Evolutionary conservation across 441 rosid species (phyloP), one percentile per base, ranked within the genome.

Genomic region (Macaranga tanarius): DNA sequence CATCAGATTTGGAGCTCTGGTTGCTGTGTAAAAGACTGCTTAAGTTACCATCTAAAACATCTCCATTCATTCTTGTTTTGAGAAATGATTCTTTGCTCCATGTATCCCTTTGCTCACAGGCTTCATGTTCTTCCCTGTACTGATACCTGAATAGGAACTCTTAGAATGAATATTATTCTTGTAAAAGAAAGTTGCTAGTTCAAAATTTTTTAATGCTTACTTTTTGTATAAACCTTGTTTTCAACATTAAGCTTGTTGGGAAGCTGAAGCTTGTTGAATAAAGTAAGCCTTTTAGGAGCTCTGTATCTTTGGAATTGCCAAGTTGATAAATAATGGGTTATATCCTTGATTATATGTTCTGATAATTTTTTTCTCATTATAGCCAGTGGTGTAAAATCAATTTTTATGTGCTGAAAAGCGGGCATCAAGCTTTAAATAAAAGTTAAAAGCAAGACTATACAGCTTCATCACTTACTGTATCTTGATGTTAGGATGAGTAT

Each of bases 121-220:
- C 82, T 64, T 73, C 61, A 20, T 10, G 20, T 63, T 61, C 74
- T 72, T 70, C 52, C 68, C 23, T 77, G 77, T 77, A 62, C 45
- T 42, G 69, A 72, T 70, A 71, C 62, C 26, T 3, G 65, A 76
- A 68, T 63, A 69, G 72, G 77, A 56, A 22, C 52, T 57, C 56
- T 17, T 34, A 75, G 64, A 71, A 62, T 51, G 64, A 69, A 68
- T 65, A 65, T 42, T 66, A 59, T 64, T 71, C 74, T 75, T 76
- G 74, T 77, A 80, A 71, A 70, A 79, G 82, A 77, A 73, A 75
- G 77, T 64, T 80, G 73, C 51, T 77, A 73, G 57, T 81, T 76
- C 70, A 77, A 68, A 72, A 55, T 56, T 10, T 77, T 67, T 57
- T 34, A 63, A 71, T 77, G 71, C 62, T 51, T 72, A 26, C 75